These are phyloP conservation scores for Leccinum obscurum DNA, from an alignment of 768 basidiomycete species.

Conservation along the genomic window DNA sequence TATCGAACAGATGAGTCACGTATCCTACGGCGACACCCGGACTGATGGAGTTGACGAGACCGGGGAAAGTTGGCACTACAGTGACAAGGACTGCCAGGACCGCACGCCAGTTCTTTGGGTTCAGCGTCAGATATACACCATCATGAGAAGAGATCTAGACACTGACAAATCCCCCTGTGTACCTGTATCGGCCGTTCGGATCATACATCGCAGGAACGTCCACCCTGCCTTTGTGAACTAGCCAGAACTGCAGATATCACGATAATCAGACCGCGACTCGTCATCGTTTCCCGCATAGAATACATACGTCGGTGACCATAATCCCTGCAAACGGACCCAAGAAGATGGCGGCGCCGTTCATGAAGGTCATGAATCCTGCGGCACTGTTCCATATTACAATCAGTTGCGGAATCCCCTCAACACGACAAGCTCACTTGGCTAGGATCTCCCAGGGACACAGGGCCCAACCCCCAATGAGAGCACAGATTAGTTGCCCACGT, in stretches of 20 bases:
- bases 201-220: constrained; percentile 86
- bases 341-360: constrained; percentile 85
- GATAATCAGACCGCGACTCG: constrained; percentile 1
- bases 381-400: constrained; percentile 35
- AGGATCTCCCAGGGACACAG: constrained; percentile 89
- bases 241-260: constrained; percentile 64
- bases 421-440: constrained; percentile 31
- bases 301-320: constrained; percentile 56
- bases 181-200: constrained; percentile 77
- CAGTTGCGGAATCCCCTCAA: neutral
- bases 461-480: constrained; percentile 80
- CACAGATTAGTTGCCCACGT: constrained; percentile 77
- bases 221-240: constrained; percentile 68
- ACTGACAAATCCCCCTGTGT: constrained; percentile 66
- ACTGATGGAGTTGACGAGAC: constrained; percentile 76
- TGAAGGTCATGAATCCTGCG: constrained; percentile 70
- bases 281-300: neutral
- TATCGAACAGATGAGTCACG: constrained; percentile 57
- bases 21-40: constrained; percentile 62
- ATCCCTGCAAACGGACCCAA: constrained; percentile 84
- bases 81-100: constrained; percentile 63
- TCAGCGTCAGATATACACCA: constrained; percentile 2
- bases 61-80: constrained; percentile 74
- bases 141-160: neutral
- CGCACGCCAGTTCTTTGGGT: constrained; percentile 76